Percentiles rank a stretch among this genome's conserved stretches.
These are phyloP conservation scores for Hydrangea macrophylla DNA, from an alignment of 148 eudicot species.

Conservation along the genomic window DNA sequence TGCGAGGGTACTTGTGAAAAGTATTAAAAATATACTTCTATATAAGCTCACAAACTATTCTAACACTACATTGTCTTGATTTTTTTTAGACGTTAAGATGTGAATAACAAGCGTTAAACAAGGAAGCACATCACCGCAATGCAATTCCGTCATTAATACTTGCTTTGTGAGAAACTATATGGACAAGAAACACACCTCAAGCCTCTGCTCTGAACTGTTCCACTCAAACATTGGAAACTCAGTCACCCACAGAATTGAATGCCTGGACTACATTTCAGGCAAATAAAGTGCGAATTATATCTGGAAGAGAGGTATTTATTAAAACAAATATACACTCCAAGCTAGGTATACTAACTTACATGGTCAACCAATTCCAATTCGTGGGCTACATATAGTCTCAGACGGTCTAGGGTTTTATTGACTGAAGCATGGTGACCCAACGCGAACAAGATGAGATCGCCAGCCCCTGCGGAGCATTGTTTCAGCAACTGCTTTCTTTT, in stretches of 20 bases:
- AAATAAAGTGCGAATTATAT: slow-evolving; percentile 12
- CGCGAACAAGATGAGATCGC: slow-evolving; percentile 87
- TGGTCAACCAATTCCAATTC: slow-evolving; percentile 74
- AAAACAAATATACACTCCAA: background rate
- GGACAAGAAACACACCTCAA: slow-evolving; percentile 63
- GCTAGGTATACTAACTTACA: slow-evolving; percentile 42
- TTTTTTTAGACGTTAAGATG: background rate
- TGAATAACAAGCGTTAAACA: too few species aligned
- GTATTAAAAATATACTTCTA: too few species aligned
- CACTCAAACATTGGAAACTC: slow-evolving; percentile 99
- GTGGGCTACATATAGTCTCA: slow-evolving; percentile 67
- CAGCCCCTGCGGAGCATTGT: slow-evolving; percentile 55
- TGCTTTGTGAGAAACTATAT: background rate
- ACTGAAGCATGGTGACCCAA: slow-evolving; percentile 68
- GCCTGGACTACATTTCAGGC: slow-evolving; percentile 49
- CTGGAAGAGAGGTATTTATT: background rate
- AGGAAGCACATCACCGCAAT: background rate
- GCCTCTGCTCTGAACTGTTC: slow-evolving; percentile 82
- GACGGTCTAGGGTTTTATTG: slow-evolving; percentile 77
- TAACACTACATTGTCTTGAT: background rate
- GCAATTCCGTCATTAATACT: too few species aligned
- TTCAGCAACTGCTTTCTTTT: slow-evolving; percentile 49
- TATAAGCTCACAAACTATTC: too few species aligned
- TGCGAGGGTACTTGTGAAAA: too few species aligned
- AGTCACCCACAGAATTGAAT: slow-evolving; percentile 91